Percentiles rank a stretch among this genome's conserved stretches.
phyloP scores from a whole-genome alignment of 2,329 filamentous ascomycete species.

The Thyridium curvatum region DNA sequence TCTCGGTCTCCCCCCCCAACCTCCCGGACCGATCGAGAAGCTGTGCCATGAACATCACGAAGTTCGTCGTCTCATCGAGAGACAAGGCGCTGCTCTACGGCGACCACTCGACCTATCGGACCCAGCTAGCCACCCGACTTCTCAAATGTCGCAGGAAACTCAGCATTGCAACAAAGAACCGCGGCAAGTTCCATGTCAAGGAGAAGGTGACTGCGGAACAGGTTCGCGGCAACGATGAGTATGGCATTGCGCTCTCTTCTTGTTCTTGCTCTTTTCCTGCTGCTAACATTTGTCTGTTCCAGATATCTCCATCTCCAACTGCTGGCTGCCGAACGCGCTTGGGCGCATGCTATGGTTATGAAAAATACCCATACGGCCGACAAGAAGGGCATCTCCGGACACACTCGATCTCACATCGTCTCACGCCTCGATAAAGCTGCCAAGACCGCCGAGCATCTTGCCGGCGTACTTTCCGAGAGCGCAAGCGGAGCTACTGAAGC shows the following conservation, averaged over 20 bases:
- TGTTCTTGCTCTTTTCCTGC: neutral
- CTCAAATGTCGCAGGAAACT: slow-evolving; percentile 81
- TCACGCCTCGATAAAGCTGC: slow-evolving; percentile 80
- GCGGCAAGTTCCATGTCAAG: slow-evolving; percentile 76
- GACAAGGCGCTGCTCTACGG: slow-evolving; percentile 82
- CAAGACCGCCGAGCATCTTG: slow-evolving; percentile 61
- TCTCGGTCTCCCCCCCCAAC: neutral
- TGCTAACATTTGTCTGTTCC: slow-evolving; percentile 6
- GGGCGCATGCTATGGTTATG: slow-evolving; percentile 94
- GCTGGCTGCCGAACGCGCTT: slow-evolving; percentile 82
- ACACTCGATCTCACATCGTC: slow-evolving; percentile 80
- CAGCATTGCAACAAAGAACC: slow-evolving; percentile 74
- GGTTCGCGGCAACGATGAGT: slow-evolving; percentile 71
- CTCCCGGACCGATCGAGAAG: no score
- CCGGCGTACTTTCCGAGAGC: slow-evolving; percentile 57
- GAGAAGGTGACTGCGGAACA: slow-evolving; percentile 66
- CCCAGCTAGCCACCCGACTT: slow-evolving; percentile 72
- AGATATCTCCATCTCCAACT: slow-evolving; percentile 77
- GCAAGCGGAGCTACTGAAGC: slow-evolving; percentile 59
- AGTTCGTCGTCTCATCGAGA: slow-evolving; percentile 70
- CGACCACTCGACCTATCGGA: slow-evolving; percentile 81
- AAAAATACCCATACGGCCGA: slow-evolving; percentile 77
- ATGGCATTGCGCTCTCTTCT: slow-evolving; percentile 22
- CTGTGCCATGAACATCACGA: slow-evolving; percentile 77
- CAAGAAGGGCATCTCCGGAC: slow-evolving; percentile 70